A percentile compares a stretch with the other conserved stretches of the same genome.
These are phyloP conservation scores for Pyrenula massariospora DNA, from an alignment of 495 filamentous ascomycete genomes.

Conservation along the genomic window DNA sequence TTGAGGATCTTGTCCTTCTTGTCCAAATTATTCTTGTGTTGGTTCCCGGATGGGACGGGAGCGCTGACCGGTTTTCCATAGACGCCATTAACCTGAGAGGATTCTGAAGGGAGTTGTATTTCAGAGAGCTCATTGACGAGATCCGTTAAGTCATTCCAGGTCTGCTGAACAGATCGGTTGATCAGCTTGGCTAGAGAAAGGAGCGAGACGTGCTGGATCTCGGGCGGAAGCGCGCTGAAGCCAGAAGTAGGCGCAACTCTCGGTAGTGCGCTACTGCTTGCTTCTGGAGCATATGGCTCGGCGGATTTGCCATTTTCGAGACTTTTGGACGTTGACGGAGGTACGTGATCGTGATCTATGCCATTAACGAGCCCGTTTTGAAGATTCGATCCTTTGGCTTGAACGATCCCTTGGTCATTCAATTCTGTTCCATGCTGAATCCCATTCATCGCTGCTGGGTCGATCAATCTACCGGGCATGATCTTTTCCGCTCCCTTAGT, in stretches of 20 bases:
- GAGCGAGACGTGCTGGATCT: conserved; percentile 73
- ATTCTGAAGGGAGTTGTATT: conserved; percentile 38
- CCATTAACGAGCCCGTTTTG: neutral
- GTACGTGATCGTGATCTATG: neutral
- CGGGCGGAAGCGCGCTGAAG: conserved; percentile 44
- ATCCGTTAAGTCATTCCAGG: conserved; percentile 62
- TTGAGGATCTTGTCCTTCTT: conserved; percentile 73
- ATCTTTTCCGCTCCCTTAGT: neutral
- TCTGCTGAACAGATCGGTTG: conserved; percentile 66
- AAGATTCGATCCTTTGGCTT: neutral
- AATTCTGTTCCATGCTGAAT: neutral
- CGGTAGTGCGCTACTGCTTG: neutral
- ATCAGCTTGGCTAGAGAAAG: conserved; percentile 59
- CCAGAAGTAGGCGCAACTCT: neutral
- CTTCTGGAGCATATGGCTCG: neutral
- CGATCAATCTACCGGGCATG: neutral
- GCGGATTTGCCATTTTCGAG: neutral
- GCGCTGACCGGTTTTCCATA: conserved; percentile 36
- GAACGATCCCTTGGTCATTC: neutral
- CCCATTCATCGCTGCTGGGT: neutral
- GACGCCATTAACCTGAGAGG: conserved; percentile 12
- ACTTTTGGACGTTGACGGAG: neutral
- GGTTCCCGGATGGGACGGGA: conserved; percentile 31
- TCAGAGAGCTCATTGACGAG: conserved; percentile 59
- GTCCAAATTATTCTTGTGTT: conserved; percentile 51